Evolutionary conservation across 306 rosid species (phyloP).

Genomic region (Herpetospermum pedunculosum): DNA sequence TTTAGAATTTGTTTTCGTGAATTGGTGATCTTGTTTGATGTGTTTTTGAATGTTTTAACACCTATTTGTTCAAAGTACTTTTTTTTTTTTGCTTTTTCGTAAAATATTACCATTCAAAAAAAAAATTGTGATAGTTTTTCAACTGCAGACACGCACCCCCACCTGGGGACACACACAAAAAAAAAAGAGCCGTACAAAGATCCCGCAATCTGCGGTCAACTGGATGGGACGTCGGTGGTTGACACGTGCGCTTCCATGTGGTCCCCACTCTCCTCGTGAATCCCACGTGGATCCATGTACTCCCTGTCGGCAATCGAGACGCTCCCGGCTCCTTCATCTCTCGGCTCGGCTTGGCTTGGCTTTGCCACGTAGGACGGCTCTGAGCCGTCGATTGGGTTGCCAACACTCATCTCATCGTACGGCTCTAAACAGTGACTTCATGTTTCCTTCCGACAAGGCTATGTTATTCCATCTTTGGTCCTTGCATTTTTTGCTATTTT

Average conservation of each 20-base stretch:
- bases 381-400: background rate
- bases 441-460: slow-evolving; percentile 15
- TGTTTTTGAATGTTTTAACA: no score
- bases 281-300: slow-evolving; percentile 25
- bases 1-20: no score
- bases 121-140: no score
- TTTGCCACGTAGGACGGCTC: background rate
- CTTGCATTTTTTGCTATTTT: slow-evolving; percentile 16
- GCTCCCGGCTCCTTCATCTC: background rate
- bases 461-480: slow-evolving; percentile 29
- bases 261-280: slow-evolving; percentile 23
- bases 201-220: slow-evolving; percentile 50
- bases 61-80: no score
- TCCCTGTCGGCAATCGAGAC: slow-evolving; percentile 38
- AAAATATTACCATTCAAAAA: no score
- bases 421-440: background rate
- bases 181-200: slow-evolving; percentile 28
- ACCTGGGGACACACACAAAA: background rate
- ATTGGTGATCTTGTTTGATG: no score
- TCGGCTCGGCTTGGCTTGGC: background rate
- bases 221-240: slow-evolving; percentile 10
- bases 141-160: slow-evolving; percentile 1
- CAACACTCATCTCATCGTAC: background rate
- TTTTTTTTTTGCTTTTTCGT: no score
- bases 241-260: slow-evolving; percentile 40